Evolutionary conservation across 495 filamentous ascomycete species (phyloP), one percentile per base, ranked within the genome.

Genomic region (Pseudevernia furfuracea): DNA sequence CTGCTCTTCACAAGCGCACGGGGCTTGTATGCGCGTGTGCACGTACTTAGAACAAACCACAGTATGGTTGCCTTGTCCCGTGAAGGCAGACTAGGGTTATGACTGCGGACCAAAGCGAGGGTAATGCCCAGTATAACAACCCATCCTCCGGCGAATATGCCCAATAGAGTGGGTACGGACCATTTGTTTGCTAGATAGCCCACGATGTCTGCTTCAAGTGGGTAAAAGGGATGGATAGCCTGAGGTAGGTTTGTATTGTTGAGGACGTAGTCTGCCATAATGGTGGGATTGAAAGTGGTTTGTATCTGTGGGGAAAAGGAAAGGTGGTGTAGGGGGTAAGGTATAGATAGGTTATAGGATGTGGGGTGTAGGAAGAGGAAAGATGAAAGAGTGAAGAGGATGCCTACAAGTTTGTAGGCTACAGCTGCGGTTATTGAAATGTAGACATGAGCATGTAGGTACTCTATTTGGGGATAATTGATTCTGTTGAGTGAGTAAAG

Each of bases 151-250:
- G 78, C 75, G 65, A 87, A 87, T 43, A 77, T 73, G 39, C 71
- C 68, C 17, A 88, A 77, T n/a, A 89, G 73, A 37, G 74, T 72
- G 5, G 81, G 70, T 7, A 86, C 76, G 48, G 79, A 73, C 70
- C 77, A 77, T 68, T 81, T 75, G 74, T 89, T 90, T 63, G 83
- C 78, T 53, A 78, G 70, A 73, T 90, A 94, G 37, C 74, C 79
- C 17, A 79, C 74, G 56, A 94, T 84, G 25, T 77, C 62, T 19
- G 82, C 82, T 57, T 83, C 82, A 5, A 82, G 69, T 17, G 90
- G 90, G 67, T 88, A 89, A 72, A 91, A 93, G 14, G 89, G 88
- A 67, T 93, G 88, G 25, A 71, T 67, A 61, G 68, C 59, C n/a
- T 65, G 61, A 39, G 56, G 41, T 46, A 60, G 21, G 1, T 37